Evolutionary conservation across 306 rosid genomes (phyloP).

Genomic region (Dalbergia oliveri): DNA sequence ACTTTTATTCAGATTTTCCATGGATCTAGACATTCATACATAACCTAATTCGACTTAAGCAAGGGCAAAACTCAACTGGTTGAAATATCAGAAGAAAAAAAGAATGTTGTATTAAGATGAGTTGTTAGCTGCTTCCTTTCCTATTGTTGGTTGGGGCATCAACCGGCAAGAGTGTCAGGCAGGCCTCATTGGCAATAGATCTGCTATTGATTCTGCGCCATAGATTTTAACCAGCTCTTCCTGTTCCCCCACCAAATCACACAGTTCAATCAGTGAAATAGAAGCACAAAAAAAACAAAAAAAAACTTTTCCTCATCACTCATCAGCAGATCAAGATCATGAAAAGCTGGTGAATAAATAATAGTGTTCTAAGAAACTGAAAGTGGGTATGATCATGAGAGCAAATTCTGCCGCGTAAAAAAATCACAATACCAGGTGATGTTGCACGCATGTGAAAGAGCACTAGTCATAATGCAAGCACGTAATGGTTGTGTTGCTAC

Average conservation of each 20-base stretch:
- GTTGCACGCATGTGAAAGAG: constrained; percentile 1
- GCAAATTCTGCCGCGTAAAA: background rate
- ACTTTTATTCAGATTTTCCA: no score
- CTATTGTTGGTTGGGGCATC: constrained; percentile 22
- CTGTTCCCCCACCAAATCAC: constrained; percentile 54
- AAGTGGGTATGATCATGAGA: background rate
- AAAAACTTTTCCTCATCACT: background rate
- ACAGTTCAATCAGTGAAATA: constrained; percentile 19
- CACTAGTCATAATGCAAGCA: background rate
- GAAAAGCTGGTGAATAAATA: constrained; percentile 15
- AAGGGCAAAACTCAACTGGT: background rate
- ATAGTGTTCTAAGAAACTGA: background rate
- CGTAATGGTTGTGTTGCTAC: background rate
- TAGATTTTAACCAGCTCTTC: constrained; percentile 50
- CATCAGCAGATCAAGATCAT: background rate
- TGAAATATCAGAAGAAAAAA: background rate
- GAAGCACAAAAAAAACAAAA: background rate
- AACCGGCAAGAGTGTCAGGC: background rate
- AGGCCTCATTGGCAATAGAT: constrained; percentile 50
- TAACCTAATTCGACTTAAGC: background rate
- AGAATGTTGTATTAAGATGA: background rate
- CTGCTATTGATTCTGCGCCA: constrained; percentile 57
- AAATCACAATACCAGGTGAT: background rate
- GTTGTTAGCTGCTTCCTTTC: constrained; percentile 30
- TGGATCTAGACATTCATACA: no score